These are phyloP conservation scores for Raphidocelis subcapitata DNA, from an alignment of 139 green algal species.

Conservation along the genomic window DNA sequence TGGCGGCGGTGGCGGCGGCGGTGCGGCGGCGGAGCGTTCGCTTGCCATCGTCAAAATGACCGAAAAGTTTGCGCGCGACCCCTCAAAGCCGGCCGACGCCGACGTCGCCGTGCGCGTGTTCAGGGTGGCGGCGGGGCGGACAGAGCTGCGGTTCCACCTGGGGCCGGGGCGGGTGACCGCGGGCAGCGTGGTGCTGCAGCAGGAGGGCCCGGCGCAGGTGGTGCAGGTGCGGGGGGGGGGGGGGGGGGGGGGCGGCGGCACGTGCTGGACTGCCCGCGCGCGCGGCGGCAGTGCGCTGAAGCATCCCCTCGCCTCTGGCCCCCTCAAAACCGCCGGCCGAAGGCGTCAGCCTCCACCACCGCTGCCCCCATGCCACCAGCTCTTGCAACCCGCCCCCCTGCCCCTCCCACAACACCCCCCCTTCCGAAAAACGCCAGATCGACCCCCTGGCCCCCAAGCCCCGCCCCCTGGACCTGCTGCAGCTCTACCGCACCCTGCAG, in stretches of 20 bases:
- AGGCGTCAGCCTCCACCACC: too few relatives aligned
- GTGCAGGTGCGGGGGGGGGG: slow-evolving; percentile 44
- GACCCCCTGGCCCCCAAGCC: slow-evolving; percentile 61
- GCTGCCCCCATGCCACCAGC: too few relatives aligned
- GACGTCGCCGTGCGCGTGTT: slow-evolving; percentile 77
- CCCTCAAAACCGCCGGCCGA: too few relatives aligned
- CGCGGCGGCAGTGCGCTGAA: too few relatives aligned
- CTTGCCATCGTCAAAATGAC: slow-evolving; percentile 76
- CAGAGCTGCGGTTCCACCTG: slow-evolving; percentile 24
- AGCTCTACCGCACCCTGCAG: slow-evolving; percentile 73
- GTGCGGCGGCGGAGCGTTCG: background rate
- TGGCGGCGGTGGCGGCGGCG: background rate
- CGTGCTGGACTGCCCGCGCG: too few relatives aligned
- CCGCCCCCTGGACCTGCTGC: slow-evolving; percentile 47
- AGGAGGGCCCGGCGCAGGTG: slow-evolving; percentile 66
- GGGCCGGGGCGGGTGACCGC: slow-evolving; percentile 15
- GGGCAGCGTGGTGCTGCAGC: slow-evolving; percentile 49
- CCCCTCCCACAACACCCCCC: too few relatives aligned
- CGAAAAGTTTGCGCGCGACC: slow-evolving; percentile 71
- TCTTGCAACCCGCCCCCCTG: too few relatives aligned
- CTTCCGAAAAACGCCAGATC: slow-evolving; percentile 34
- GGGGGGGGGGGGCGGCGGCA: too few relatives aligned
- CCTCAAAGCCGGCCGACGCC: slow-evolving; percentile 33
- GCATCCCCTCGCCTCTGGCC: too few relatives aligned
- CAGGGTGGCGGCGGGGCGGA: slow-evolving; percentile 50